A percentile compares a stretch with the other conserved stretches of the same genome.
These are phyloP conservation scores for Brassica incana DNA, from an alignment of 345 rosid genomes.

Conservation along the genomic window DNA sequence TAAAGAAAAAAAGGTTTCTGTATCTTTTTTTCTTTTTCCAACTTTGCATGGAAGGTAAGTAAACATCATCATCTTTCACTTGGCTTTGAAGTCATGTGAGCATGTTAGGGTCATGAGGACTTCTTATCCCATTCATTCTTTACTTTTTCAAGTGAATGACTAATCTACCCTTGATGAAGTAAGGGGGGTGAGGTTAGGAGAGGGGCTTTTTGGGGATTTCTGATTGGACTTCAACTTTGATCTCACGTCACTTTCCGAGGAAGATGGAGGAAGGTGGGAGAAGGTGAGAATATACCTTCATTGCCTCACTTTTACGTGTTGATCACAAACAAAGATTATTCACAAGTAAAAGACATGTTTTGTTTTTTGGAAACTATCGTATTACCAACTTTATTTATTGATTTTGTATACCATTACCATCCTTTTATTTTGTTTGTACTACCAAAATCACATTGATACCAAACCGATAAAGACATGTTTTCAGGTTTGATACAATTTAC, in stretches of 20 bases:
- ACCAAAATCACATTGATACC: not conserved
- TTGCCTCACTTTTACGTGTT: slow-evolving; percentile 31
- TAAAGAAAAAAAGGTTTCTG: not conserved
- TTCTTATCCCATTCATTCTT: slow-evolving; percentile 1
- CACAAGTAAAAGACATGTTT: not conserved
- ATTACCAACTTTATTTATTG: not conserved
- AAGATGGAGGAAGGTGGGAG: slow-evolving; percentile 46
- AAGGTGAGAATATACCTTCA: slow-evolving; percentile 46
- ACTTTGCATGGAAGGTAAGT: slow-evolving; percentile 71
- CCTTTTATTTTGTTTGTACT: not conserved
- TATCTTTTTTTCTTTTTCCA: slow-evolving; percentile 6
- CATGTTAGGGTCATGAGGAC: slow-evolving; percentile 27
- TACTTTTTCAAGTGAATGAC: slow-evolving; percentile 20
- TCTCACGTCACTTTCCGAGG: slow-evolving; percentile 57
- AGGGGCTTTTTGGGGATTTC: slow-evolving; percentile 20
- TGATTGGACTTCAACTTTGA: slow-evolving; percentile 32
- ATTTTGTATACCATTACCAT: not conserved
- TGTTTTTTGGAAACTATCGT: not conserved
- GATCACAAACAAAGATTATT: slow-evolving; percentile 10
- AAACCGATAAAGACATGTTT: not conserved
- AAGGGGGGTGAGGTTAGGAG: not conserved
- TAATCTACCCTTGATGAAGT: slow-evolving; percentile 19
- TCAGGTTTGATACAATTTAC: not conserved
- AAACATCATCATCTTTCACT: slow-evolving; percentile 54
- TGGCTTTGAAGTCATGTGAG: slow-evolving; percentile 71